phyloP scores from a whole-genome alignment of 306 rosid genomes.

The Trichosanthes truncata region DNA sequence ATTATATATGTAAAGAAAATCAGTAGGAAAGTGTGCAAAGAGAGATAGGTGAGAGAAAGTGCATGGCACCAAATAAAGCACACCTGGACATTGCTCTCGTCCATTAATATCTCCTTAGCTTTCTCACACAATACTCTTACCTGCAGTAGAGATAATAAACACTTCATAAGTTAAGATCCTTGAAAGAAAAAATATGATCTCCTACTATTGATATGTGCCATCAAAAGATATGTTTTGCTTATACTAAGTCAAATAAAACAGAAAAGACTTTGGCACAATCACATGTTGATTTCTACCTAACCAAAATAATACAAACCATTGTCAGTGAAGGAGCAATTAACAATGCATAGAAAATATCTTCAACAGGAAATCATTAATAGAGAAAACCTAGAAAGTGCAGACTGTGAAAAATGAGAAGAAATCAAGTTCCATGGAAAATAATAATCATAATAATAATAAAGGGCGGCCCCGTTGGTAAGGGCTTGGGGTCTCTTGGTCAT shows the following conservation, averaged over 20 bases:
- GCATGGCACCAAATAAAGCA: constrained; percentile 6
- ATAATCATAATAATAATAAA: too few species aligned
- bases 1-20: background rate
- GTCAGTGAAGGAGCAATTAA: background rate
- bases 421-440: background rate
- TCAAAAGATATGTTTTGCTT: background rate
- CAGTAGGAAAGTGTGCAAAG: background rate
- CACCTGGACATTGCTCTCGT: constrained; percentile 98
- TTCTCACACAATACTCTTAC: constrained; percentile 77
- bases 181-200: background rate
- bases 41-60: background rate
- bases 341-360: background rate
- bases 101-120: constrained; percentile 94
- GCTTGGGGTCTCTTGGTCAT: too few species aligned
- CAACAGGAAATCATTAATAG: background rate
- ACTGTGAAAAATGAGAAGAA: background rate
- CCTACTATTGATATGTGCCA: background rate
- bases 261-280: background rate
- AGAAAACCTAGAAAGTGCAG: background rate
- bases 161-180: constrained; percentile 6
- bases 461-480: too few species aligned
- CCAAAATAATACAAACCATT: background rate
- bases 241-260: background rate
- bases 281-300: background rate
- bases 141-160: constrained; percentile 23